Evolutionary conservation across 805 yeast genomes (phyloP).

Genomic region (Metschnikowia reukaufii): DNA sequence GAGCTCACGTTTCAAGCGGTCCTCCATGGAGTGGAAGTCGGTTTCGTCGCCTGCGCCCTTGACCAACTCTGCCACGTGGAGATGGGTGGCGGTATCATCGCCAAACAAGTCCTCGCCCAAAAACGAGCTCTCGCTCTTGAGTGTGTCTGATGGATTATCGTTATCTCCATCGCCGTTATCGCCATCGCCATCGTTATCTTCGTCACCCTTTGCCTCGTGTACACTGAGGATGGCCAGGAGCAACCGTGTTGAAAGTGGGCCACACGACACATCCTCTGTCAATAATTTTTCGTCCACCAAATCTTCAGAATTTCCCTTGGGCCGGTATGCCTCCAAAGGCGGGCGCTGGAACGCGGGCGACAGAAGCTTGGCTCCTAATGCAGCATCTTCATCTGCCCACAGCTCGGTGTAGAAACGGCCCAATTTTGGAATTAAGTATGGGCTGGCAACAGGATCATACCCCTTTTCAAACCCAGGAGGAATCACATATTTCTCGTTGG

Average conservation of each 20-base stretch:
- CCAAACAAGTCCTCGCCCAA: slow-evolving; percentile 22
- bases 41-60: slow-evolving; percentile 45
- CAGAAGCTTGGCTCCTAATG: slow-evolving; percentile 41
- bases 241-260: slow-evolving; percentile 84
- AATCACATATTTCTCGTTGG: slow-evolving; percentile 59
- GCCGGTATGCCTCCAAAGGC: slow-evolving; percentile 43
- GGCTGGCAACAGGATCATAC: slow-evolving; percentile 67
- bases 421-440: slow-evolving; percentile 79
- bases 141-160: slow-evolving; percentile 11
- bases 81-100: slow-evolving; percentile 38
- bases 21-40: slow-evolving; percentile 84
- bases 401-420: slow-evolving; percentile 80
- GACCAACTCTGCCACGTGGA: slow-evolving; percentile 34
- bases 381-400: slow-evolving; percentile 83
- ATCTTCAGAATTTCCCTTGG: slow-evolving; percentile 61
- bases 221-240: slow-evolving; percentile 73
- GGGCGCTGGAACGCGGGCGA: slow-evolving; percentile 49
- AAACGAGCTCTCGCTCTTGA: slow-evolving; percentile 16
- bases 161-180: slow-evolving; percentile 22
- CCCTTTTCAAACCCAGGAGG: slow-evolving; percentile 50
- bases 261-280: slow-evolving; percentile 77
- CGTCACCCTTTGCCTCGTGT: slow-evolving; percentile 23
- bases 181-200: slow-evolving; percentile 21
- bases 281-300: slow-evolving; percentile 64
- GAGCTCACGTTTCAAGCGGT: slow-evolving; percentile 81